phyloP scores from a whole-genome alignment of 2,329 filamentous ascomycete species.

The Cytospora mali region DNA sequence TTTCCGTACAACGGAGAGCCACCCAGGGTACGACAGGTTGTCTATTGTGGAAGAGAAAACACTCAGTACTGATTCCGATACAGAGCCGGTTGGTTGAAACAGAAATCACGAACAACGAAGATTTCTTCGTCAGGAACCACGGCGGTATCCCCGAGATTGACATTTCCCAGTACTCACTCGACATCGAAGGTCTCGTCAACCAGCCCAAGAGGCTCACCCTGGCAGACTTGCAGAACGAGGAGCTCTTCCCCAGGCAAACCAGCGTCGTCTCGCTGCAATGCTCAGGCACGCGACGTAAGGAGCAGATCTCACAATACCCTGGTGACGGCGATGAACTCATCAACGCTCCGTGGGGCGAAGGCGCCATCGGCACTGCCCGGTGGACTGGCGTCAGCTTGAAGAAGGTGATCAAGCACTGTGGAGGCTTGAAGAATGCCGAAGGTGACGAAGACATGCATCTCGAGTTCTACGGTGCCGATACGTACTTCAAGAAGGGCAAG shows the following conservation, averaged over 20 bases:
- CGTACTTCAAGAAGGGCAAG: constrained; percentile 70
- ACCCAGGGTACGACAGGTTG: constrained; percentile 41
- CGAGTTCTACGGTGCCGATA: constrained; percentile 71
- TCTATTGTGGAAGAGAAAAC: background rate
- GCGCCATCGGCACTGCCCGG: constrained; percentile 66
- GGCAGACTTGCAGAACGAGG: constrained; percentile 62
- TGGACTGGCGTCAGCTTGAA: constrained; percentile 68
- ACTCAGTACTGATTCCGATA: background rate
- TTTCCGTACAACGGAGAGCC: constrained; percentile 69
- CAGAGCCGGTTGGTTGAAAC: constrained; percentile 55
- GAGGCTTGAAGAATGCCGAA: constrained; percentile 50
- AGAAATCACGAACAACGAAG: constrained; percentile 60
- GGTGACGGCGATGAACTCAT: constrained; percentile 67
- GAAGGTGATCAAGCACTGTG: constrained; percentile 71
- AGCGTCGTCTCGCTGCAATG: constrained; percentile 67
- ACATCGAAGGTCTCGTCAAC: constrained; percentile 58
- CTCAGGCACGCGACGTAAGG: constrained; percentile 68
- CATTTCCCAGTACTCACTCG: constrained; percentile 54
- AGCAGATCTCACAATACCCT: constrained; percentile 67
- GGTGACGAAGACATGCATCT: constrained; percentile 58
- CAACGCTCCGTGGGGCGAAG: constrained; percentile 62
- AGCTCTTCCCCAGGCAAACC: constrained; percentile 59
- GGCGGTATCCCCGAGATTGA: constrained; percentile 71
- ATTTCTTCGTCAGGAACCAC: constrained; percentile 68
- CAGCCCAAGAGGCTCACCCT: constrained; percentile 59